These are phyloP conservation scores for Camelina laxa DNA, from an alignment of 345 rosid species.

Conservation along the genomic window DNA sequence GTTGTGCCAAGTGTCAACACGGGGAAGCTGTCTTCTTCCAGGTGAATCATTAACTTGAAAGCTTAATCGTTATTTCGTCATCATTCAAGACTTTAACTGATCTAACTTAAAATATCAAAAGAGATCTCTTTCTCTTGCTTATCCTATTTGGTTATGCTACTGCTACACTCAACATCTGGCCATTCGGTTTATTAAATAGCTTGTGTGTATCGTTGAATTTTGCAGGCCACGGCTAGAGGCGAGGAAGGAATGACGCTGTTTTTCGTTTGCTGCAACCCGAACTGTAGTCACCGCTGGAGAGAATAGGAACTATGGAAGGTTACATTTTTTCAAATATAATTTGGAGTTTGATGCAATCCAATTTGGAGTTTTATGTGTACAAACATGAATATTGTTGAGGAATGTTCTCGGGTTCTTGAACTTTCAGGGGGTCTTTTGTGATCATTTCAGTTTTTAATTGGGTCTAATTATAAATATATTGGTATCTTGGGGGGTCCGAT, in stretches of 20 bases:
- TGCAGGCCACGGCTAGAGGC: constrained; percentile 85
- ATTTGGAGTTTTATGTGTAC: constrained; percentile 6
- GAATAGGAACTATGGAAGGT: constrained; percentile 45
- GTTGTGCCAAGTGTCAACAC: constrained; percentile 59
- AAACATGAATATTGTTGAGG: constrained; percentile 13
- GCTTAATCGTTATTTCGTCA: neutral
- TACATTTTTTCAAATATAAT: neutral
- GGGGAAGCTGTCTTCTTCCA: constrained; percentile 86
- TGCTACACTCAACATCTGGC: neutral
- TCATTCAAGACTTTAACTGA: neutral
- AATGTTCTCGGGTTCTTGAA: constrained; percentile 10
- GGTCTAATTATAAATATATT: neutral
- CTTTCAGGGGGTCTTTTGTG: constrained; percentile 19
- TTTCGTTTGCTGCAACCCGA: constrained; percentile 92
- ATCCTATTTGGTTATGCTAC: neutral
- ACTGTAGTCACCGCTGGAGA: constrained; percentile 85
- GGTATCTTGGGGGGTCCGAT: neutral
- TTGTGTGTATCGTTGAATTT: neutral
- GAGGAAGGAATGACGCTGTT: constrained; percentile 97
- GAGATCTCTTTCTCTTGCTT: neutral
- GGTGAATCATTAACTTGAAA: constrained; percentile 42
- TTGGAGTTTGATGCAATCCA: constrained; percentile 7
- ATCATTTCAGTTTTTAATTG: neutral
- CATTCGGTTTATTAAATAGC: neutral
- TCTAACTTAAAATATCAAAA: neutral